Base-by-base conservation (phyloP, 1,139 yeast genomes). In the Spencermartinsiella ligniputridi region DNA sequence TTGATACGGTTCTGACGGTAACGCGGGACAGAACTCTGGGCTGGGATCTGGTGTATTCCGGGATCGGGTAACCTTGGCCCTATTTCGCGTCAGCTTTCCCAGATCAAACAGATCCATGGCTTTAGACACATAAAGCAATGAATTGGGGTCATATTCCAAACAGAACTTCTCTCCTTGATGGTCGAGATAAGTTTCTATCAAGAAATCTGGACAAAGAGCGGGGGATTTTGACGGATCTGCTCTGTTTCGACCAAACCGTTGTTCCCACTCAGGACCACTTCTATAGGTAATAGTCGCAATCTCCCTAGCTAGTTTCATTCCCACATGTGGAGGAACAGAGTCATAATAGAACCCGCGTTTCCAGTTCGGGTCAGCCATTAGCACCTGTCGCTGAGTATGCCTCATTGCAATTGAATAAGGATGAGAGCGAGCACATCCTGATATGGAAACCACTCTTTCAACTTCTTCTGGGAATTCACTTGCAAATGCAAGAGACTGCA, bases 261-360 rank as follows among this genome's bases (percentile, higher is more conserved):
- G 79, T 61, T 89, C 97, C 97, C 97, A 89, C 64, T 89, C 97
- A 1, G 97, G 97, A 0, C 97, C 97, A 1, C 95, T 86, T 54
- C 97, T 74, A 63, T 89, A 89, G 0, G 97, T 88, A 40, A 90
- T 88, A 0, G 97, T 89, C 16, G 96, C 97, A 41, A 89, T 87
- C 63, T 88, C 95, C 51, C 97, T 74, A 1, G 97, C 94, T 40
- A 89, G 72, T 61, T 89, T 90, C 97, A 89, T 89, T 11, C 97
- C 97, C 17, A 83, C 81, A 63, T 89, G 96, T 1, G 97, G 97
- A 3, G 95, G 95, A 1, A 88, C 69, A 5, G 73, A 68, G 50
- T 77, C 79, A 60, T 89, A 89, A 65, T 89, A 89, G 61, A 80
- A 83, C 0, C 97, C 97, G 50, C 96, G 75, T 54, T 83, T 83